phyloP scores from a whole-genome alignment of 352 stramenopile species.

The Globisporangium heterothallicum region DNA sequence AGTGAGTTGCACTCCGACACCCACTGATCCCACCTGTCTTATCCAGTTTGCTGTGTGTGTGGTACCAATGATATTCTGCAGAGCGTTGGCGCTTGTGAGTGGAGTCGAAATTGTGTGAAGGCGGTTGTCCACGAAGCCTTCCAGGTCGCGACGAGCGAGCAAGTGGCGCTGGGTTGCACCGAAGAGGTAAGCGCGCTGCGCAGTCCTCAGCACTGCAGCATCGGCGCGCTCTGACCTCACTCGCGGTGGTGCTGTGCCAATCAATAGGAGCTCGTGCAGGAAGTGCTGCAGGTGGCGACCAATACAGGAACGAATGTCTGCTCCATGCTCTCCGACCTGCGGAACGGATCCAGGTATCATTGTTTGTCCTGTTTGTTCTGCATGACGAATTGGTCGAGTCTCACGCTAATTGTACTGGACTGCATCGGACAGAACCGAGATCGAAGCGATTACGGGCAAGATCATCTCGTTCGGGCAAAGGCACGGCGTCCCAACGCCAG shows the following conservation, averaged over 20 bases:
- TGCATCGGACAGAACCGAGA: conserved; percentile 42
- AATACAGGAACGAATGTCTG: conserved; percentile 62
- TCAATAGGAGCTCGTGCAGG: conserved; percentile 45
- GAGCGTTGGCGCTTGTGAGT: conserved; percentile 36
- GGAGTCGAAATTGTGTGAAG: conserved; percentile 36
- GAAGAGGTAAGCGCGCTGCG: too few relatives aligned
- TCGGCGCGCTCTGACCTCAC: conserved; percentile 1
- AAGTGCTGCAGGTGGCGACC: conserved; percentile 42
- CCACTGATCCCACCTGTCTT: background rate
- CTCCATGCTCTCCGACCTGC: conserved; percentile 73
- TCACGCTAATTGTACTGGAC: background rate
- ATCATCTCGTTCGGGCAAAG: conserved; percentile 40
- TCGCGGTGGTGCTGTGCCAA: background rate
- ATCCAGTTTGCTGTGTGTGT: background rate
- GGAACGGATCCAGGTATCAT: conserved; percentile 45
- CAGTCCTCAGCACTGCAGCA: background rate
- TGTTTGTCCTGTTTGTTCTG: background rate
- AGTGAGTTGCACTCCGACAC: conserved; percentile 13
- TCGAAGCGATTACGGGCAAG: conserved; percentile 64
- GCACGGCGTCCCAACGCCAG: conserved; percentile 50
- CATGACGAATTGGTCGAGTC: background rate
- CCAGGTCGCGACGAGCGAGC: conserved; percentile 37
- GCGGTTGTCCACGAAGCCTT: conserved; percentile 54
- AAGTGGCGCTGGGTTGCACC: conserved; percentile 35
- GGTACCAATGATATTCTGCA: conserved; percentile 9